These are phyloP conservation scores for Trametes gibbosa DNA, from an alignment of 768 basidiomycete genomes.

Conservation along the genomic window DNA sequence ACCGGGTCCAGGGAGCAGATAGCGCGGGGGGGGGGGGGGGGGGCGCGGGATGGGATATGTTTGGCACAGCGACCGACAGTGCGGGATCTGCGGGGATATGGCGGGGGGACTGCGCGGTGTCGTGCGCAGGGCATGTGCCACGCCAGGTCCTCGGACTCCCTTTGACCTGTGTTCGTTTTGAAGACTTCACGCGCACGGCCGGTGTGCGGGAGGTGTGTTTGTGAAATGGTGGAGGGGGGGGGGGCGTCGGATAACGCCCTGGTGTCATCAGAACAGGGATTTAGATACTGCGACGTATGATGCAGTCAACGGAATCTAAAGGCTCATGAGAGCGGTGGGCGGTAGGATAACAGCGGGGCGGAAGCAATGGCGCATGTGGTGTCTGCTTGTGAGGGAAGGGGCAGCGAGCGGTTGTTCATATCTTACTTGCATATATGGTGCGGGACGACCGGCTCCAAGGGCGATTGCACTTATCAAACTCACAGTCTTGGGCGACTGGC, in stretches of 20 bases:
- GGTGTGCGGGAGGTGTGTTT: neutral
- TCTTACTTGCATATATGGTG: neutral
- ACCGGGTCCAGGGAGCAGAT: neutral
- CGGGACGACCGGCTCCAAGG: no score
- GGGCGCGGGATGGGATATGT: neutral
- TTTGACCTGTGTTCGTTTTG: neutral
- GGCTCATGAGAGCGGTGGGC: neutral
- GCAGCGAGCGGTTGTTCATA: neutral
- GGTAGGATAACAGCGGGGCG: neutral
- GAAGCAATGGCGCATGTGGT: neutral
- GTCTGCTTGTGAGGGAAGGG: neutral
- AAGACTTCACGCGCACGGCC: neutral
- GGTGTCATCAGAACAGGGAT: no score
- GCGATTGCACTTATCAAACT: neutral
- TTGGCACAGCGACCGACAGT: neutral
- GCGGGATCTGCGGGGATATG: slow-evolving; percentile 4
- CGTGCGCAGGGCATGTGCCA: neutral
- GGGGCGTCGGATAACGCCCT: no score
- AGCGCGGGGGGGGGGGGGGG: neutral
- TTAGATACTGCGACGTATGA: no score
- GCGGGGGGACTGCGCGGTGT: slow-evolving; percentile 12
- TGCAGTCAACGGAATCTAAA: neutral
- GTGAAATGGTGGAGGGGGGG: no score
- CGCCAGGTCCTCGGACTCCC: neutral
- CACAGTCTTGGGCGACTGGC: neutral